Conservation (phyloP, 257 asterid species). For the Solanum paucissectum region DNA sequence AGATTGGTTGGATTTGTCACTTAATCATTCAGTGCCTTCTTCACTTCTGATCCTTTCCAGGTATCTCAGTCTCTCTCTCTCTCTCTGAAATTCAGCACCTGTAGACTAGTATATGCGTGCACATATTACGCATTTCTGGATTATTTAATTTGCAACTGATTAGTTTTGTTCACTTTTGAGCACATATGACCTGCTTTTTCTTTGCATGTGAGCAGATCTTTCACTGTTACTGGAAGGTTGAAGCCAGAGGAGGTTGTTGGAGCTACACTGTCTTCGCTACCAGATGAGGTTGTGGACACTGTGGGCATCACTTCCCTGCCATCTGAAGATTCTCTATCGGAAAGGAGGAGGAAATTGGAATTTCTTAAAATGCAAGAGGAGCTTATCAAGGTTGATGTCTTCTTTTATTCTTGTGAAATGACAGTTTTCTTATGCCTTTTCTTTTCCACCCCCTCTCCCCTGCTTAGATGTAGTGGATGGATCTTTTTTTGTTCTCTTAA, state of each 20-base stretch:
- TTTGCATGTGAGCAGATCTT: slow-evolving; percentile 43
- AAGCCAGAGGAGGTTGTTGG: slow-evolving; percentile 78
- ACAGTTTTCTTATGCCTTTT: background rate
- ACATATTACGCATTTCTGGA: background rate
- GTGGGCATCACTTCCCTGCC: slow-evolving; percentile 73
- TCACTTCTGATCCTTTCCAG: slow-evolving; percentile 85
- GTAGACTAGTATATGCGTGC: background rate
- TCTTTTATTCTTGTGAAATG: slow-evolving; percentile 2
- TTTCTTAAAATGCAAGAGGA: slow-evolving; percentile 89
- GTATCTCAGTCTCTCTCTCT: slow-evolving; percentile 10
- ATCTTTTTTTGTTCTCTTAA: background rate
- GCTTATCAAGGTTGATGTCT: slow-evolving; percentile 59
- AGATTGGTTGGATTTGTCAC: slow-evolving; percentile 89
- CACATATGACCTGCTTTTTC: slow-evolving; percentile 12
- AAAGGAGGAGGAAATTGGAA: slow-evolving; percentile 83
- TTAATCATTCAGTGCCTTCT: slow-evolving; percentile 84
- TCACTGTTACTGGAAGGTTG: slow-evolving; percentile 66
- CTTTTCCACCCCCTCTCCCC: background rate
- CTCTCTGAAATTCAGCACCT: background rate
- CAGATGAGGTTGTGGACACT: slow-evolving; percentile 91
- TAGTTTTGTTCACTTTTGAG: background rate
- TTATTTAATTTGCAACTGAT: background rate
- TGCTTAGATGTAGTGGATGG: background rate
- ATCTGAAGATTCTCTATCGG: slow-evolving; percentile 80
- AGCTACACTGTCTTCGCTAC: slow-evolving; percentile 80